Conservation (phyloP, 116 monocot genomes). For the Iris pallida region DNA sequence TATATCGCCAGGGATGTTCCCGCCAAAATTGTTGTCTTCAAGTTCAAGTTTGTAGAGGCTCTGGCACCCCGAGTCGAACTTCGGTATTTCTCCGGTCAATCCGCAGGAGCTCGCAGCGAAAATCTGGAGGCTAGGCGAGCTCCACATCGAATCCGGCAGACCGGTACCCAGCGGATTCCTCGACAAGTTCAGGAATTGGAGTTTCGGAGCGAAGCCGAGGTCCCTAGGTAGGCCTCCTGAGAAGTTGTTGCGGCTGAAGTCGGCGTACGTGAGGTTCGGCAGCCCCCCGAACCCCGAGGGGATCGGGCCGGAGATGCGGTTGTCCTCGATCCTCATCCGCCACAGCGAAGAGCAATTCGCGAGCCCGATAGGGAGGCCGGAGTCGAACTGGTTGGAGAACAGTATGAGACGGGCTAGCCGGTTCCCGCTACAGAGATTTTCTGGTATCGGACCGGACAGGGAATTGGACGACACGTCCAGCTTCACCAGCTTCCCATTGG, state of each 20-base stretch:
- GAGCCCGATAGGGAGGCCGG: conserved; percentile 46
- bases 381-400: conserved; percentile 73
- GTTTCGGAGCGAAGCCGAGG: conserved; percentile 30
- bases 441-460: conserved; percentile 63
- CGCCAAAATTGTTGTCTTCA: conserved; percentile 44
- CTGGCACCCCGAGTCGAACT: conserved; percentile 52
- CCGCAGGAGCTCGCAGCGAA: conserved; percentile 57
- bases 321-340: conserved; percentile 65
- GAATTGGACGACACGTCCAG: conserved; percentile 84
- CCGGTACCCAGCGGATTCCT: conserved; percentile 39
- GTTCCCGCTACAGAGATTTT: conserved; percentile 53
- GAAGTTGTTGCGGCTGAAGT: conserved; percentile 69
- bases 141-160: conserved; percentile 53
- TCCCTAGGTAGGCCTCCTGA: conserved; percentile 59
- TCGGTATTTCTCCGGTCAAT: conserved; percentile 47
- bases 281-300: conserved; percentile 71
- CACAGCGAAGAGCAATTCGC: conserved; percentile 60
- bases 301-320: conserved; percentile 52
- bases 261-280: conserved; percentile 74
- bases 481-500: conserved; percentile 46
- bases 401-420: conserved; percentile 76
- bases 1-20: conserved; percentile 59
- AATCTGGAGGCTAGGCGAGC: conserved; percentile 46
- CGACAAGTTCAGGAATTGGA: conserved; percentile 71
- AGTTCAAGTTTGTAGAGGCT: conserved; percentile 74